Base-by-base conservation (phyloP, 805 yeast genomes). In the Candida incommunis region DNA sequence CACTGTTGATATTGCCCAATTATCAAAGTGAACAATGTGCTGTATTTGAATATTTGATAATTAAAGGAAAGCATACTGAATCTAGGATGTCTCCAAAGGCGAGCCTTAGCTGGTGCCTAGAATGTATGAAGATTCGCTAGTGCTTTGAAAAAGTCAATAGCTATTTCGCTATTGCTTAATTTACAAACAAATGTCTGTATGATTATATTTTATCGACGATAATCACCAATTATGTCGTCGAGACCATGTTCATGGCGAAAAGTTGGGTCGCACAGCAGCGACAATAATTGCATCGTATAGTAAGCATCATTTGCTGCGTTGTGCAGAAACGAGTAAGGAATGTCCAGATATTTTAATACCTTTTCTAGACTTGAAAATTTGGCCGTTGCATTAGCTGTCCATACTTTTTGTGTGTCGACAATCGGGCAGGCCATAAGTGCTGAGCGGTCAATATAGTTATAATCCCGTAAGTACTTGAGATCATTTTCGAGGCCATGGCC, bases 231-330 rank as follows among this genome's bases (percentile, higher is more conserved):
- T 9, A 9, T 7, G 27, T 25, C 27, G 13, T 25, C 27, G 7
- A 25, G 13, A 25, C 27, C 27, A 25, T 25, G 27, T 9, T 13
- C 13, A 25, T 25, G 7, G 27, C 27, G 27, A n/a, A 31, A 31
- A 11, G 9, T 18, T 16, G 9, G 18, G 18, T 31, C 37, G 20
- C 37, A 31, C 13, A 31, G 18, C 7, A 4, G 7, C 5, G 18
- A n/a, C 37, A 11, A 31, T 9, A 31, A 18, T 31, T 46, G 48
- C 23, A 46, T 25, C 2, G 53, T 50, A 22, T 46, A 48, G 25
- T 44, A 42, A 16, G 53, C 51, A 23, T 50, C 53, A 21, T 50
- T 50, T 2, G 48, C 53, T 7, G 53, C 53, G 29, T 50, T 50
- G 22, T 50, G 53, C 25, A 48, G 22, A 43, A 31, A 31, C 7